Evolutionary conservation across 768 basidiomycete genomes (phyloP), one percentile per base, ranked within the genome.

Genomic region (Omphalotus guepiniiformis): DNA sequence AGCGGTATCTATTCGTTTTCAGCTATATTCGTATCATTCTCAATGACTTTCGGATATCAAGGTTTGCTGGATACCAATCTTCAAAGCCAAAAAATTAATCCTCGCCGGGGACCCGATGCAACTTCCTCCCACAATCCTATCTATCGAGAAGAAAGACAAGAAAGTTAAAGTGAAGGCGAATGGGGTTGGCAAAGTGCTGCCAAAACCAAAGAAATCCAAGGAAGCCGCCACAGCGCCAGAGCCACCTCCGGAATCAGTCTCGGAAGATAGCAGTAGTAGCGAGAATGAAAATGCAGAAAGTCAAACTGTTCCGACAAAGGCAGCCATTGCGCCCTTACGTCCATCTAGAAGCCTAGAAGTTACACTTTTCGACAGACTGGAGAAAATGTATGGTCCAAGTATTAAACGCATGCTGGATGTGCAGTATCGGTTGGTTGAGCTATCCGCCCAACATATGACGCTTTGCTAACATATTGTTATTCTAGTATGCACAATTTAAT

Each of bases 41-140:
- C 21, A 28, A 19, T 3, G 21, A 22, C 48, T 3, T 12, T 23
- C 8, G n/a, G n/a, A n/a, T 7, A 36, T 18, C 13, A 50, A 87
- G 86, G 85, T 86, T 4, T 97, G 93, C 67, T 97, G 95, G 93
- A 80, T 98, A 26, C 94, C 96, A 1, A 87, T 97, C 47, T 80
- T 94, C 65, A 95, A 94, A 63, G 88, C 83, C 1, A 86, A 83
- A 68, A 95, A 93, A 62, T 69, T 93, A 40, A 86, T 93, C 12
- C 71, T 96, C 21, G 94, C 94, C 1, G 95, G 95, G 0, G 95
- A 97, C 65, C 94, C 93, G 2, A 86, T 92, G 75, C 95, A 98
- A 70, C 74, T 99, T 3, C 93, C 93, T 0, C 95, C 95, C 0
- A 99, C 95, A 0, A 81, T 98, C 39, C 71, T 95, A 23, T 89